Base-by-base conservation (phyloP, 495 filamentous ascomycete genomes). In the Saxispiralis lemnorum region DNA sequence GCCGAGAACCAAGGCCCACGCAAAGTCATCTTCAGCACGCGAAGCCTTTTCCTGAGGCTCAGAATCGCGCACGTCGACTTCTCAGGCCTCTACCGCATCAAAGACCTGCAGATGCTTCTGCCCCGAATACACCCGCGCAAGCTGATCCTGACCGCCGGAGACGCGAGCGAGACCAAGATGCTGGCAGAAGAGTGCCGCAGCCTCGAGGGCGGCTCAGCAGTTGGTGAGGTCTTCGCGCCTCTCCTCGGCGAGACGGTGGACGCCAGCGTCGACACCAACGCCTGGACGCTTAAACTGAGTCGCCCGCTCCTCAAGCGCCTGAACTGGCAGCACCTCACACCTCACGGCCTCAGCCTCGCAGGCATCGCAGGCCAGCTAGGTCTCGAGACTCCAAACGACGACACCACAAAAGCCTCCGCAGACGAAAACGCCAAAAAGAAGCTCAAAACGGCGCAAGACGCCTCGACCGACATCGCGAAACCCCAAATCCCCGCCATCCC, bases 191-290 rank as follows among this genome's bases (percentile, higher is more conserved):
- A 93, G 55, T 94, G 83, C 61, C 72, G 77, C 39, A 44, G 46
- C 11, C 69, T 66, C 13, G 55, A 59, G 11, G 35, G 10, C 13
- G 47, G 32, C 7, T 11, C 10, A 4, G 32, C 41, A 9, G 47
- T 15, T 6, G 39, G 18, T 13, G 50, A 49, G 17, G 32, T 96
- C 15, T 88, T 86, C 60, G 86, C 84, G 0, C 89, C 92, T 1
- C 58, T 55, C 11, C 66, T 80, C 31, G 84, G 85, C 13, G 63
- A 69, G 39, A 63, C 66, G 2, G 69, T 96, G 38, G 76, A 96
- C 58, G 89, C 88, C 12, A 93, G 86, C 51, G 87, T 96, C 31
- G 89, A 99, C 53, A 96, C 87, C 6, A 96, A 95, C 57, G 88
- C 89, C 17, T 99, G 89, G 89, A 78, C 79, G 20, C 80, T 96